Evolutionary conservation across 2,329 filamentous ascomycete species (phyloP), one percentile per base, ranked within the genome.

Genomic region (Aschersonia sp.): DNA sequence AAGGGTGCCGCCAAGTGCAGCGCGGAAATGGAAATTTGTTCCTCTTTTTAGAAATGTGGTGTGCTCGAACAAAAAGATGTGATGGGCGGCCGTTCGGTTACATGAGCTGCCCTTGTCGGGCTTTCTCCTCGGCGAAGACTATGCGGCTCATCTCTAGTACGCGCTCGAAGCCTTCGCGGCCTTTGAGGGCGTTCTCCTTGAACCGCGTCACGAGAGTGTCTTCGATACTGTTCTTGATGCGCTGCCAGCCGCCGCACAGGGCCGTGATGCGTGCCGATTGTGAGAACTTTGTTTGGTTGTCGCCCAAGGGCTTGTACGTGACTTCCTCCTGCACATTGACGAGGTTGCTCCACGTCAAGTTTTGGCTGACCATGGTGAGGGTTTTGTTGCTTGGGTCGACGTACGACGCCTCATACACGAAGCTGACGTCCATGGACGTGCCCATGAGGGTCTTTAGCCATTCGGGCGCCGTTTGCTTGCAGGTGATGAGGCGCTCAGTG

Each of bases 331-430:
- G 85, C 44, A 96, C 89, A 60, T 78, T 88, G 62, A 97, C 74
- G 47, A 98, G 77, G 60, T 97, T 94, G 53, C 81, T 84, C 78
- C 81, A 92, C 5, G 92, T 97, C 62, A 98, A 73, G 69, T 98
- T 98, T 63, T 88, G 87, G 55, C 86, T 92, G 64, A 89, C 89
- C 85, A 98, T 95, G 52, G 89, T 97, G 60, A 98, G 87, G 54
- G 86, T 94, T 68, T 89, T 88, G 52, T 74, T 73, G 42, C 66
- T 60, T 1, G 87, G 87, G 66, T 97, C 88, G 61, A 98, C 91
- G 65, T 97, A 97, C 50, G 86, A 94, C 43, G 89, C 85, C 71
- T 98, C 92, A 66, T 91, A 94, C 55, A 97, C 89, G 65, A 91
- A 85, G 53, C 84, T 91, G 51, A 84, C 85, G 52, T 92, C 84